Percentiles rank a stretch among this genome's conserved stretches.
Conservation (phyloP, 1,284 basidiomycete species). For the Microbotryum violaceum region DNA sequence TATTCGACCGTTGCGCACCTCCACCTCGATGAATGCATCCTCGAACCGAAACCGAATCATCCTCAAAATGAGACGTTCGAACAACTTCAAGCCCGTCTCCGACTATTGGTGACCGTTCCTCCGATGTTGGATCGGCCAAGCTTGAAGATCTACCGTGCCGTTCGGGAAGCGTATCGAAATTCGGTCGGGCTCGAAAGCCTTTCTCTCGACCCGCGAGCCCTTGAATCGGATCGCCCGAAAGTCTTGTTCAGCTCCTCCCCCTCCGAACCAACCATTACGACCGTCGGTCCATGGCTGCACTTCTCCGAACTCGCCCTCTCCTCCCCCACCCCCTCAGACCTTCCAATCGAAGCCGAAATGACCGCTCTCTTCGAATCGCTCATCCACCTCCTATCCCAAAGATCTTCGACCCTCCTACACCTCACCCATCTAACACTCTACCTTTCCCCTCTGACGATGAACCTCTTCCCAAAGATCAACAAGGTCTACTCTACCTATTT, state of each 20-base stretch:
- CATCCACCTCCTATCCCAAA: constrained; percentile 49
- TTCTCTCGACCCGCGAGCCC: too few relatives aligned
- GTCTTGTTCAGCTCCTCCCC: background rate
- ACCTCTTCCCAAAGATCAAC: constrained; percentile 66
- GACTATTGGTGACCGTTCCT: background rate
- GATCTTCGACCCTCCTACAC: constrained; percentile 52
- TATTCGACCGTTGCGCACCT: constrained; percentile 67
- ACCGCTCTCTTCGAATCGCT: background rate
- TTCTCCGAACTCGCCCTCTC: constrained; percentile 7
- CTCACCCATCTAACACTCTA: constrained; percentile 75
- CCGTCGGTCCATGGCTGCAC: constrained; percentile 15
- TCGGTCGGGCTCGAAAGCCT: too few relatives aligned
- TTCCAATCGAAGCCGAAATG: background rate
- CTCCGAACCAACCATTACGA: background rate
- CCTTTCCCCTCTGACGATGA: constrained; percentile 61
- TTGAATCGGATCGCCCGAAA: too few relatives aligned
- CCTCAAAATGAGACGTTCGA: constrained; percentile 12
- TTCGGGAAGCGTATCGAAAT: background rate
- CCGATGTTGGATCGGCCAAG: background rate
- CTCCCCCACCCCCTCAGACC: background rate
- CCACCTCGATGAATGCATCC: constrained; percentile 59
- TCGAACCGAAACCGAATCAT: constrained; percentile 43
- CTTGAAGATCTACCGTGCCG: background rate
- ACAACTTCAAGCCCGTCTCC: background rate
- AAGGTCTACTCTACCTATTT: constrained; percentile 71